Evolutionary conservation across 192 early-diverging fungal genomes (phyloP), one percentile per base, ranked within the genome.

Genomic region (Linnemannia hyalina): DNA sequence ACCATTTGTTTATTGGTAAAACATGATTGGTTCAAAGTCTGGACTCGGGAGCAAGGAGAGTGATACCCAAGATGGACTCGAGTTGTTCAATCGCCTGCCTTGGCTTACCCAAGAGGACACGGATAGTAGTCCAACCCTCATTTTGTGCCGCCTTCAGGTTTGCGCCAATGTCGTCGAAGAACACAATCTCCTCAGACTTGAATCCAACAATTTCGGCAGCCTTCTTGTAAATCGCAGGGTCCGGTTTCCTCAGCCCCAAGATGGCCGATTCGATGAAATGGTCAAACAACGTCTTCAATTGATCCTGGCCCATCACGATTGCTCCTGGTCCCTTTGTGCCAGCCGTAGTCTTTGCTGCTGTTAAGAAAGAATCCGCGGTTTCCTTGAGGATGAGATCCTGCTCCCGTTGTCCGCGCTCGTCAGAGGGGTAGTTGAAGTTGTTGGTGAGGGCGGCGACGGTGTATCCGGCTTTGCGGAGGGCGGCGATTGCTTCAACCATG

Each of bases 101-200:
- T 13, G 91, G 88, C 36, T 88, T 82, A 9, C 92, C 92, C 18
- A 93, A 75, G 49, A 90, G 78, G 35, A 93, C 93, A 40, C 92
- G 91, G 26, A 97, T 93, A 3, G 94, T 93, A 1, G 81, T 88
- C 91, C 96, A 94, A 40, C 96, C 96, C 7, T 97, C 88, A 2
- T 89, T 81, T 47, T 92, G 88, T 1, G 97, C 96, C 3, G 94
- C 89, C 47, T 93, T 92, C 73, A 97, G 79, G 68, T 97, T 97
- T 8, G 77, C 88, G 26, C 92, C 94, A 83, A 98, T 97, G 79
- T 98, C 97, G 89, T 98, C 97, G 68, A 98, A 77, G 80, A 98
- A 97, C 47, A 97, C 91, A 7, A 85, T 92, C 71, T 97, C 91
- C 0, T 82, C 42, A 13, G 97, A 96, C 22, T 88, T 38, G 32